A percentile compares a stretch with the other conserved stretches of the same genome.
phyloP scores from a whole-genome alignment of 768 basidiomycete genomes.

The Mycena vulgaris region DNA sequence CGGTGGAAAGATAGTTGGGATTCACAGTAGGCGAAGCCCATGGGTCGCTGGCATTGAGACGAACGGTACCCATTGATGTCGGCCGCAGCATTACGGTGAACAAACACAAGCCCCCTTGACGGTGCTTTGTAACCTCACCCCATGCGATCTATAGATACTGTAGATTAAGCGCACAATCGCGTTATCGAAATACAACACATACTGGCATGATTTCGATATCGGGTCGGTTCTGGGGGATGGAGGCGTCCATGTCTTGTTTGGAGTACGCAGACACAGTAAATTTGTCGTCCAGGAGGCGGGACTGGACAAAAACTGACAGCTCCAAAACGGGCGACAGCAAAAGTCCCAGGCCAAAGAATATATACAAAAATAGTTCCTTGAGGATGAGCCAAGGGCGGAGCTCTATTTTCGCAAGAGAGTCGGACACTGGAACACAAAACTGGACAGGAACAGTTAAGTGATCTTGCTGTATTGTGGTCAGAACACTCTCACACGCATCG shows the following conservation, averaged over 20 bases:
- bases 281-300: slow-evolving; percentile 4
- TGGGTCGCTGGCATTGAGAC: neutral
- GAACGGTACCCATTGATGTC: slow-evolving; percentile 2
- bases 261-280: neutral
- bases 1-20: neutral
- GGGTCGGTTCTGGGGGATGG: neutral
- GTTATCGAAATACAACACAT: no score
- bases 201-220: slow-evolving; percentile 12
- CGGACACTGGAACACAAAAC: slow-evolving; percentile 9
- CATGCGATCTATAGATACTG: neutral
- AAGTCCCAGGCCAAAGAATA: slow-evolving; percentile 3
- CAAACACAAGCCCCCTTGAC: neutral
- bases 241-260: slow-evolving; percentile 1
- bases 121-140: neutral
- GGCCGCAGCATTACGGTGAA: slow-evolving; percentile 6
- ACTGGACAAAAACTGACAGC: slow-evolving; percentile 11
- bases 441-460: neutral
- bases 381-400: slow-evolving; percentile 6
- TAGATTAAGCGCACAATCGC: no score
- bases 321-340: slow-evolving; percentile 5
- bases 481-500: no score
- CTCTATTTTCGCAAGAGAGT: no score
- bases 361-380: neutral
- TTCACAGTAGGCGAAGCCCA: neutral
- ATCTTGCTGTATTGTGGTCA: neutral